Evolutionary conservation across 2,329 filamentous ascomycete species (phyloP), one percentile per base, ranked within the genome.

Genomic region (Aspergillus candidus): DNA sequence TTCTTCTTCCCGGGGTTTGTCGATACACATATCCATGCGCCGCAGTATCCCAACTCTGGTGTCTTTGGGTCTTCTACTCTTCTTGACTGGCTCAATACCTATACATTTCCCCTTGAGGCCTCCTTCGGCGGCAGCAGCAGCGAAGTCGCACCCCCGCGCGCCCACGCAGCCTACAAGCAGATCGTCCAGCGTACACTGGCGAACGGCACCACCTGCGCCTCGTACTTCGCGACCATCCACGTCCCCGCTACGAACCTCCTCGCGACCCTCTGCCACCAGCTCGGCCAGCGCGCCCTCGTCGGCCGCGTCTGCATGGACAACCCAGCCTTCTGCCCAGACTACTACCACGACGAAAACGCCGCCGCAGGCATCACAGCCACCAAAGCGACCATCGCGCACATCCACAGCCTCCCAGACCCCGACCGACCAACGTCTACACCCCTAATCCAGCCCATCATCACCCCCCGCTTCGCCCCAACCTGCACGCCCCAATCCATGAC

Each of bases 241-340:
- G 86, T 94, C 1, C 75, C 79, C 1, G 82, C 89, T 2, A 98
- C 93, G n/a, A 96, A 95, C 62, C 77, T 95, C 6, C 82, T 98
- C 5, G 86, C 90, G 0, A 81, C 88, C 51, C 78, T 96, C 13
- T 96, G 91, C 59, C 74, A 87, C n/a, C 62, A 70, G 0, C 72
- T 79, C 18, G 93, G 93, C 35, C 93, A 98, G 69, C 77, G 93
- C 41, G 93, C 93, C 6, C 86, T 97, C 52, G 79, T 98, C 33
- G 93, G 93, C 29, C 78, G 93, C 33, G 87, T 94, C n/a, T 96
- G 90, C 72, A 97, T 98, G 93, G 88, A 97, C 64, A 76, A 77
- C 27, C 64, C 66, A 0, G 63, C 69, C 1, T 67, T 85, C 4
- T 83, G 81, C 32, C 90, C 90, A 0, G 75, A 78, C 1, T 86